phyloP scores from a whole-genome alignment of 345 rosid genomes.

The Ceriops zippeliana region DNA sequence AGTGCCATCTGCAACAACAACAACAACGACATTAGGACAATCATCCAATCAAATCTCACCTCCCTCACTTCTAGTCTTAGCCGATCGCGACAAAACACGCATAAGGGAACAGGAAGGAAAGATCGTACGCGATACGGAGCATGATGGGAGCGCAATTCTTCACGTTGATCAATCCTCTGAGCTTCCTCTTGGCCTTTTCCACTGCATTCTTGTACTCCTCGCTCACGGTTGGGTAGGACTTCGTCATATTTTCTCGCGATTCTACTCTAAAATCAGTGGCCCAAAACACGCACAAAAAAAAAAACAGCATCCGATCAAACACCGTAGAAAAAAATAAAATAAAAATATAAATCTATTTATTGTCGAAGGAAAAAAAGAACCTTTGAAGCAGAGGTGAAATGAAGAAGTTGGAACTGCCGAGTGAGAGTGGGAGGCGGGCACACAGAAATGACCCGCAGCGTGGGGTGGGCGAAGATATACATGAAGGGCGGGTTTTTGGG shows the following conservation, averaged over 20 bases:
- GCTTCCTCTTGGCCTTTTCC: slow-evolving; percentile 79
- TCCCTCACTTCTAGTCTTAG: background rate
- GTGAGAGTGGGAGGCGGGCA: no score
- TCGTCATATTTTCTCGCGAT: slow-evolving; percentile 48
- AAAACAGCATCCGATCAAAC: background rate
- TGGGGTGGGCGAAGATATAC: background rate
- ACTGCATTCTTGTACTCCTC: slow-evolving; percentile 73
- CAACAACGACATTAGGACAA: slow-evolving; percentile 2
- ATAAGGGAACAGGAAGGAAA: background rate
- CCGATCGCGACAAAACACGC: background rate
- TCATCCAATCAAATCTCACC: background rate
- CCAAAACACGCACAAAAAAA: no score
- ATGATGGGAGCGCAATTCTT: slow-evolving; percentile 93
- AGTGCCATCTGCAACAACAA: slow-evolving; percentile 70
- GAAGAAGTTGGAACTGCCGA: background rate
- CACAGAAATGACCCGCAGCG: background rate
- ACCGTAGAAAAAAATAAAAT: background rate
- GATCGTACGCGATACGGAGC: slow-evolving; percentile 84
- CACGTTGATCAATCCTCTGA: slow-evolving; percentile 80
- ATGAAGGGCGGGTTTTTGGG: background rate
- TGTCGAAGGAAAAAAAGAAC: background rate
- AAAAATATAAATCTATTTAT: no score
- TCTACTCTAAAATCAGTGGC: background rate
- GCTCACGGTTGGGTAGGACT: slow-evolving; percentile 78
- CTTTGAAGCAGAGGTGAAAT: background rate